Conservation (phyloP, 495 filamentous ascomycete genomes). For the Cryomyces antarcticus region DNA sequence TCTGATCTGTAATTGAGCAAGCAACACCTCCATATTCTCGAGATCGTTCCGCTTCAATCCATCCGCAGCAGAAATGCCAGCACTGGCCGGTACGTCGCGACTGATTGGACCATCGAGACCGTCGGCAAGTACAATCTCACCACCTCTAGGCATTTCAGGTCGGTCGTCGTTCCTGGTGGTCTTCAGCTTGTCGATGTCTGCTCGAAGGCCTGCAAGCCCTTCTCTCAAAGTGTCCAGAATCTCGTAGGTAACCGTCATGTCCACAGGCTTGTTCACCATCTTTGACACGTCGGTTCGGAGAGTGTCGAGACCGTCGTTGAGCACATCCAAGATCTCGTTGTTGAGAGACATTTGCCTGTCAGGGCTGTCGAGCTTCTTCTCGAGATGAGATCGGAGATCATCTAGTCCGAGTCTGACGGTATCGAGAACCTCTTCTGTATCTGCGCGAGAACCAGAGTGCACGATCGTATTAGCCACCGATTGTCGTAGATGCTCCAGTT, state of each 20-base stretch:
- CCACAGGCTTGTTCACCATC: slow-evolving; percentile 53
- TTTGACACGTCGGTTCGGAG: slow-evolving; percentile 58
- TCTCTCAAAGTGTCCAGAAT: slow-evolving; percentile 70
- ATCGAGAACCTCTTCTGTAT: slow-evolving; percentile 24
- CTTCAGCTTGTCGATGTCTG: slow-evolving; percentile 60
- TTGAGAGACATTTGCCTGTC: slow-evolving; percentile 40
- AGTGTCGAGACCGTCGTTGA: slow-evolving; percentile 61
- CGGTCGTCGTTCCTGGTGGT: slow-evolving; percentile 11
- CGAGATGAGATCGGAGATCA: slow-evolving; percentile 43
- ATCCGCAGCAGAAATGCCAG: slow-evolving; percentile 23
- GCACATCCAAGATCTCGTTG: slow-evolving; percentile 57
- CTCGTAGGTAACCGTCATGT: slow-evolving; percentile 63
- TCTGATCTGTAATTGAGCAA: slow-evolving; percentile 64
- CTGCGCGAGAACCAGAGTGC: slow-evolving; percentile 9
- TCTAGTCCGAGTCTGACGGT: slow-evolving; percentile 51
- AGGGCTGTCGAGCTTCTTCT: slow-evolving; percentile 29
- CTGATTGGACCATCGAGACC: slow-evolving; percentile 21
- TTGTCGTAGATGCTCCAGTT: slow-evolving; percentile 19
- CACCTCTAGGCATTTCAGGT: slow-evolving; percentile 4
- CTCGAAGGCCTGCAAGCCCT: slow-evolving; percentile 48
- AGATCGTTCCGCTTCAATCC: slow-evolving; percentile 45
- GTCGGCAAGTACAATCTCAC: slow-evolving; percentile 22
- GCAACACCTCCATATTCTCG: slow-evolving; percentile 61
- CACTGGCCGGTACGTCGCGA: slow-evolving; percentile 32
- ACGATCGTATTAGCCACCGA: slow-evolving; percentile 12